phyloP scores from a whole-genome alignment of 106 monocot genomes.

The Dendrobium catenatum region DNA sequence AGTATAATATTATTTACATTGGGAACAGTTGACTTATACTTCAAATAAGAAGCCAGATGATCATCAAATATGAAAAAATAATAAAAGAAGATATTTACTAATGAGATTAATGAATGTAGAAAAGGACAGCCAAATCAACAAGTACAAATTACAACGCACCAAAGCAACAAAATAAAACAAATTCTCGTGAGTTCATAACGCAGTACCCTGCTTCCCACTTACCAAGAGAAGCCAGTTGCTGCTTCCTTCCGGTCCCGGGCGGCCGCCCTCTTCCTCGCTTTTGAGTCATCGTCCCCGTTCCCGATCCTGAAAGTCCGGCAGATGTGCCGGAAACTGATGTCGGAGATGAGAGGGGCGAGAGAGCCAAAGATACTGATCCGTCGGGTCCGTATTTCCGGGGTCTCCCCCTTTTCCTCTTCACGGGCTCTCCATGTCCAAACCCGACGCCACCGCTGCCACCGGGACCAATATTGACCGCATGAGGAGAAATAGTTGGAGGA shows the following conservation, averaged over 20 bases:
- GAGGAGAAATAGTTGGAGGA: conserved; percentile 3
- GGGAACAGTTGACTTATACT: background rate
- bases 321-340: conserved; percentile 8
- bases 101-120: conserved; percentile 4
- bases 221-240: conserved; percentile 56
- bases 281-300: conserved; percentile 19
- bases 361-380: conserved; percentile 25
- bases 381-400: conserved; percentile 68
- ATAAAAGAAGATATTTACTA: background rate
- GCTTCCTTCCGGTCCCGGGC: conserved; percentile 62
- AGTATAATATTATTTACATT: background rate
- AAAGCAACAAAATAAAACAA: background rate
- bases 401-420: conserved; percentile 69
- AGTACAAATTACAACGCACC: background rate
- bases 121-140: conserved; percentile 1
- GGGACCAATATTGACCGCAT: conserved; percentile 2
- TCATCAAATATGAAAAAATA: conserved; percentile 2
- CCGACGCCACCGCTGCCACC: background rate
- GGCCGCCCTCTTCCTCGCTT: conserved; percentile 68
- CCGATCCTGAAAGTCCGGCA: conserved; percentile 16
- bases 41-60: background rate
- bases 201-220: conserved; percentile 13
- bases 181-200: background rate
- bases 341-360: conserved; percentile 25
- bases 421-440: background rate